Percentiles rank a stretch among this genome's conserved stretches.
Conservation (phyloP, 768 basidiomycete species). For the Calocybe gangraenosa region DNA sequence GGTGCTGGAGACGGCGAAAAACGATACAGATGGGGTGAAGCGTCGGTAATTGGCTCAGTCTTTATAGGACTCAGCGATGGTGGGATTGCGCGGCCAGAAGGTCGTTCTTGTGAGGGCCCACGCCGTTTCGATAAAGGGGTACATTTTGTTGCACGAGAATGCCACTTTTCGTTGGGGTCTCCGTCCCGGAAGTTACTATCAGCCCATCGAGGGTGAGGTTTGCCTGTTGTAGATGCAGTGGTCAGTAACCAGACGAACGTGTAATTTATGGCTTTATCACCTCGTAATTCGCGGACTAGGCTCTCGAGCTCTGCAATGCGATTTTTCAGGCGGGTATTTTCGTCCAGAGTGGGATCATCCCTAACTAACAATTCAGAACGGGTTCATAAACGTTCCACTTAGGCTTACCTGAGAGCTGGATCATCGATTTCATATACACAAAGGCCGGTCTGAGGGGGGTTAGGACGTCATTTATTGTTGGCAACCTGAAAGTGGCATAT, state of each 20-base stretch:
- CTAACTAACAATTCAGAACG: slow-evolving; percentile 30
- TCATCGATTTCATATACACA: slow-evolving; percentile 96
- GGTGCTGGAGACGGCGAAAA: slow-evolving; percentile 54
- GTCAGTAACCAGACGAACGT: background rate
- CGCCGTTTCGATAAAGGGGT: slow-evolving; percentile 39
- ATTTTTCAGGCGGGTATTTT: slow-evolving; percentile 79
- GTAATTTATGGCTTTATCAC: slow-evolving; percentile 29
- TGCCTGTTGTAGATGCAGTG: slow-evolving; percentile 45
- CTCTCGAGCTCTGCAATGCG: slow-evolving; percentile 92
- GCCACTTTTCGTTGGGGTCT: slow-evolving; percentile 82
- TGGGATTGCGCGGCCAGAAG: slow-evolving; percentile 36
- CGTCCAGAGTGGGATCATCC: slow-evolving; percentile 85
- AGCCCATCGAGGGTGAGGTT: slow-evolving; percentile 86
- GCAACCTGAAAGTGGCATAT: slow-evolving; percentile 6
- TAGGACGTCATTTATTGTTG: slow-evolving; percentile 3
- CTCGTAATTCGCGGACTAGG: slow-evolving; percentile 83
- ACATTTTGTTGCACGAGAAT: slow-evolving; percentile 76
- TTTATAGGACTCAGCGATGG: slow-evolving; percentile 61
- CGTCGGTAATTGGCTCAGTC: slow-evolving; percentile 54
- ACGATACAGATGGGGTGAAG: slow-evolving; percentile 56
- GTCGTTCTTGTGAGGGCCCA: slow-evolving; percentile 30
- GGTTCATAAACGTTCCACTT: background rate
- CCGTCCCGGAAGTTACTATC: slow-evolving; percentile 75
- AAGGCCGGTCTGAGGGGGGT: slow-evolving; percentile 66
- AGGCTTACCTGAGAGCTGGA: slow-evolving; percentile 65